Evolutionary conservation across 1,284 basidiomycete genomes (phyloP).

Genomic region (Vanrija pseudolonga): DNA sequence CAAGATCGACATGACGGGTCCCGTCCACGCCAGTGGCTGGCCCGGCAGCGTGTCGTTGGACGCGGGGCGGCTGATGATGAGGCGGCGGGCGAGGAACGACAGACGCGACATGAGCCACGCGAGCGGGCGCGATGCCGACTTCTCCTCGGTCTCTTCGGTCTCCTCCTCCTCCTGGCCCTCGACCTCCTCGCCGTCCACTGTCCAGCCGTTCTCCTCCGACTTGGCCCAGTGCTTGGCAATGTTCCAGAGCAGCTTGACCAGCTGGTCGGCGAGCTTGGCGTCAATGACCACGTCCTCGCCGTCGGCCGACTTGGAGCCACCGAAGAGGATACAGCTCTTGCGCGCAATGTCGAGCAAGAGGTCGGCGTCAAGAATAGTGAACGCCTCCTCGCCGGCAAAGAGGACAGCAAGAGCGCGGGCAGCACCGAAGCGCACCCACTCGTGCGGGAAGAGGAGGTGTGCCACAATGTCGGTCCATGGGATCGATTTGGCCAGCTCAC

Average conservation of each 20-base stretch:
- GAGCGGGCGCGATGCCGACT: constrained; percentile 58
- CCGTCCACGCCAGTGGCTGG: constrained; percentile 64
- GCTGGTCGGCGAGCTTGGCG: constrained; percentile 70
- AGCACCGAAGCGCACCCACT: constrained; percentile 85
- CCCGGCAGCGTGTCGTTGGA: constrained; percentile 33
- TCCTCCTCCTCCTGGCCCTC: constrained; percentile 40
- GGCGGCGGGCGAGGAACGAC: constrained; percentile 70
- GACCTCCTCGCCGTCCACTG: constrained; percentile 38
- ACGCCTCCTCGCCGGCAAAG: constrained; percentile 51
- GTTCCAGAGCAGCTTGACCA: constrained; percentile 92
- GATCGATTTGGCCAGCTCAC: constrained; percentile 54
- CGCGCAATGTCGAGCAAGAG: constrained; percentile 69
- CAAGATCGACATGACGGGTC: constrained; percentile 72
- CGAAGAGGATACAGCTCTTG: constrained; percentile 75
- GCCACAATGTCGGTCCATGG: constrained; percentile 63
- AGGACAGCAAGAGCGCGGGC: constrained; percentile 72
- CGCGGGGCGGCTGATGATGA: constrained; percentile 50
- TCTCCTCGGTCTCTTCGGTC: constrained; percentile 36
- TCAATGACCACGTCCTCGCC: constrained; percentile 56
- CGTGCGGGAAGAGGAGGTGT: constrained; percentile 83
- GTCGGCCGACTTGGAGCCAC: constrained; percentile 54
- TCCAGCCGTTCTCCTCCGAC: constrained; percentile 19
- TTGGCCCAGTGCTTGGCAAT: constrained; percentile 77
- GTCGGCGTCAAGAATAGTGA: constrained; percentile 12
- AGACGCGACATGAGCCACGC: constrained; percentile 92